These are phyloP conservation scores for Inonotus hispidus DNA, from an alignment of 1,284 basidiomycete species.

Conservation along the genomic window DNA sequence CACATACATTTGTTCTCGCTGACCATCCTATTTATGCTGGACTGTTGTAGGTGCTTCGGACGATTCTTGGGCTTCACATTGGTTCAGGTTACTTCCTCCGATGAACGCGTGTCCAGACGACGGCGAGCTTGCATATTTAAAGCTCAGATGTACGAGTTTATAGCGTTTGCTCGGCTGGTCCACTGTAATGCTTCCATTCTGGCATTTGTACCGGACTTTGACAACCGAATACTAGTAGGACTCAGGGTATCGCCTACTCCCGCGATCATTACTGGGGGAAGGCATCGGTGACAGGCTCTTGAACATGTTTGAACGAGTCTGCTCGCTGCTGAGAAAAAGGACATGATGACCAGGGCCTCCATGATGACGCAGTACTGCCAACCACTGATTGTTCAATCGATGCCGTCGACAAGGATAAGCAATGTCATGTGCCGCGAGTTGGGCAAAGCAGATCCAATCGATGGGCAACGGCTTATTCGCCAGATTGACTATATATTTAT, in stretches of 20 bases:
- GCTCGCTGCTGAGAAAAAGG: neutral
- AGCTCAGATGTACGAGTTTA: neutral
- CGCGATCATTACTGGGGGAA: too few species aligned
- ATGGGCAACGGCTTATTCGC: slow-evolving; percentile 57
- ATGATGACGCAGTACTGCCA: neutral
- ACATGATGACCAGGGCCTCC: neutral
- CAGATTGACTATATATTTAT: slow-evolving; percentile 61
- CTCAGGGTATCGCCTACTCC: neutral
- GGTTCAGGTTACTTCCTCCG: too few species aligned
- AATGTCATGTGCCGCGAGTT: neutral
- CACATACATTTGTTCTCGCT: too few species aligned
- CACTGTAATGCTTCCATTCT: neutral
- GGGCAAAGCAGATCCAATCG: slow-evolving; percentile 26
- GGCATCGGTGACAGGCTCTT: neutral
- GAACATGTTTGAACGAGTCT: too few species aligned
- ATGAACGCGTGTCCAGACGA: too few species aligned
- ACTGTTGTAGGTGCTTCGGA: too few species aligned
- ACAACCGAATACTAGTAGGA: too few species aligned
- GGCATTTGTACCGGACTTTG: too few species aligned
- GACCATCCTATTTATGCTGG: too few species aligned
- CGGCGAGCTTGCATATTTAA: neutral
- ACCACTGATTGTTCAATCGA: neutral
- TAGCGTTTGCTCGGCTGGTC: neutral
- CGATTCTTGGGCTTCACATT: too few species aligned
- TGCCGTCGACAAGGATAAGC: neutral